Evolutionary conservation across 202 grass and related monocot genomes (phyloP).

Genomic region (Eragrostis tef): DNA sequence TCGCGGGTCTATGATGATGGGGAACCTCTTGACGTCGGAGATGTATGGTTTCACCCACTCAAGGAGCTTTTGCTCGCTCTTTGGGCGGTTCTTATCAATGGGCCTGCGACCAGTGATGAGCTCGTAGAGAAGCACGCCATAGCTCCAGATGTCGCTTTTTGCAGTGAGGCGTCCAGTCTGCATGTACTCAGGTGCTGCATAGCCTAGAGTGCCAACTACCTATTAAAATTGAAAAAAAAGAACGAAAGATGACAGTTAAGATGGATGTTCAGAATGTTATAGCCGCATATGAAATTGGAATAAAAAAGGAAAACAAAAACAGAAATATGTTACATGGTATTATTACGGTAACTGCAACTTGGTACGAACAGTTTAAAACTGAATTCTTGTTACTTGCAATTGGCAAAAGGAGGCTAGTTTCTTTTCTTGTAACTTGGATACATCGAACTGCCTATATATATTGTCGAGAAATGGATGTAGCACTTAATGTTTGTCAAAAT

Average conservation of each 20-base stretch:
- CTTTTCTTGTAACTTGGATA: not conserved
- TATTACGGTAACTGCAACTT: not conserved
- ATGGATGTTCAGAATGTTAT: not conserved
- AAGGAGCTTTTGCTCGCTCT: slow-evolving; percentile 84
- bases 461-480: not conserved
- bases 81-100: slow-evolving; percentile 83
- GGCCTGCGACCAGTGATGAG: slow-evolving; percentile 84
- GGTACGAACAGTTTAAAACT: slow-evolving; percentile 1
- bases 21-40: slow-evolving; percentile 63
- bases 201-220: slow-evolving; percentile 90
- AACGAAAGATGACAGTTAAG: slow-evolving; percentile 25
- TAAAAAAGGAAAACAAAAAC: not conserved
- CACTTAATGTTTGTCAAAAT: not conserved
- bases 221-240: slow-evolving; percentile 37
- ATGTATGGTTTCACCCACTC: slow-evolving; percentile 97
- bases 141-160: slow-evolving; percentile 94
- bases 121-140: slow-evolving; percentile 91
- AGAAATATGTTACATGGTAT: not conserved
- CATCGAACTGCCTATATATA: not conserved
- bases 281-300: slow-evolving; percentile 4
- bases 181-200: slow-evolving; percentile 92
- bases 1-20: slow-evolving; percentile 77
- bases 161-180: slow-evolving; percentile 89
- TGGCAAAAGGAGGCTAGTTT: not conserved
- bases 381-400: slow-evolving; percentile 5